Evolutionary conservation across 495 filamentous ascomycete genomes (phyloP).

Genomic region (Penicillium lagena): DNA sequence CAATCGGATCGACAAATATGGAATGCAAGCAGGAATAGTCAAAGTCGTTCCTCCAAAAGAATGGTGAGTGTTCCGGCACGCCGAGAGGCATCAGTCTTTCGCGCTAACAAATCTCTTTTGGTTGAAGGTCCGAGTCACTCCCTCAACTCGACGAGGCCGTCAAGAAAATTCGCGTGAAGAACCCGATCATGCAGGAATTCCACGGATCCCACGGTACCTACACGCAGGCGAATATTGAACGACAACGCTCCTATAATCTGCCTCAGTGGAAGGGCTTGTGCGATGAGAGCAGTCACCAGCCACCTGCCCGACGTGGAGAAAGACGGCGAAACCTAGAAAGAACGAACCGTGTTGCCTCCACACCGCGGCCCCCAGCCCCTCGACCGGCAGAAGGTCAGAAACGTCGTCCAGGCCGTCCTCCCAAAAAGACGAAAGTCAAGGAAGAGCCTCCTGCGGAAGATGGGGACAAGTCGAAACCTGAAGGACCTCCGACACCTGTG

Average conservation of each 20-base stretch:
- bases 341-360: slow-evolving; percentile 32
- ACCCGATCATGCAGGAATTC: slow-evolving; percentile 97
- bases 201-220: slow-evolving; percentile 90
- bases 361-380: slow-evolving; percentile 24
- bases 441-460: slow-evolving; percentile 41
- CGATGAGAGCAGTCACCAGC: slow-evolving; percentile 90
- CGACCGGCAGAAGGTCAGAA: slow-evolving; percentile 33
- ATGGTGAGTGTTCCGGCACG: slow-evolving; percentile 55
- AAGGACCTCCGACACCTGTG: slow-evolving; percentile 48
- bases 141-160: slow-evolving; percentile 75
- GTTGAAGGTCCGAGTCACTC: slow-evolving; percentile 58
- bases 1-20: slow-evolving; percentile 82
- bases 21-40: slow-evolving; percentile 94
- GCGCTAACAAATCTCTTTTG: neutral
- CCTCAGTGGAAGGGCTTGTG: slow-evolving; percentile 92
- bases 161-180: slow-evolving; percentile 87
- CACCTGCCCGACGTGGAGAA: slow-evolving; percentile 89
- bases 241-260: slow-evolving; percentile 90
- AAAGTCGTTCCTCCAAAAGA: slow-evolving; percentile 92
- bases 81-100: no score
- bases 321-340: slow-evolving; percentile 70
- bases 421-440: slow-evolving; percentile 37
- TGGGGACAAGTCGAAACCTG: slow-evolving; percentile 29
- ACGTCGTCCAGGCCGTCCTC: slow-evolving; percentile 40
- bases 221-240: slow-evolving; percentile 91